These are phyloP conservation scores for Suhomyces coccinellae DNA, from an alignment of 1,139 yeast species.

Conservation along the genomic window DNA sequence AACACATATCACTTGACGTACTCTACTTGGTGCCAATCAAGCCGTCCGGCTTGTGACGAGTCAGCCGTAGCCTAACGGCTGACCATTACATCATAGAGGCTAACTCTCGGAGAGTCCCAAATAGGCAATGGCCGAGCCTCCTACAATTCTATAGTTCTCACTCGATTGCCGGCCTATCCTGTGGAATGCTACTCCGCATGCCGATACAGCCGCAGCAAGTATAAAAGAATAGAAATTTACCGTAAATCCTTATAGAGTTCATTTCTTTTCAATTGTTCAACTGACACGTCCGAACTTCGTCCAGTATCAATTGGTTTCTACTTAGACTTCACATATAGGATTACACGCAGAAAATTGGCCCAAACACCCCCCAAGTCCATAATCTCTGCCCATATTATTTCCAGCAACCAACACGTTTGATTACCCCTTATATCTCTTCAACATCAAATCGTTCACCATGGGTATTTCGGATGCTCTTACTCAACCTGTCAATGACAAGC, in stretches of 20 bases:
- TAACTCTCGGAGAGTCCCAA: constrained; percentile 1
- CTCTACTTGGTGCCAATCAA: no score
- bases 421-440: not conserved
- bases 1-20: not conserved
- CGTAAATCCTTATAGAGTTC: not conserved
- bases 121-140: not conserved
- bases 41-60: no score
- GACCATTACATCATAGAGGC: not conserved
- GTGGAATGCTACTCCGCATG: constrained; percentile 2
- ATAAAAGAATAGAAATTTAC: not conserved
- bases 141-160: no score
- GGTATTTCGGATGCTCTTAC: constrained; percentile 30
- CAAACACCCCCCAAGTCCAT: no score
- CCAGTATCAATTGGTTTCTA: no score
- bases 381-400: no score
- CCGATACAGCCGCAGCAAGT: constrained; percentile 7
- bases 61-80: not conserved
- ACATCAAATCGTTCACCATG: not conserved
- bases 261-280: not conserved
- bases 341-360: no score
- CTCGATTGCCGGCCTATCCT: constrained; percentile 1
- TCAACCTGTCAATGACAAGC: constrained; percentile 35
- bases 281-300: no score
- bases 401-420: no score
- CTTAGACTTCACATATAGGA: no score